Evolutionary conservation across 164 flowering plant species (phyloP).

Genomic region (Saururus chinensis): DNA sequence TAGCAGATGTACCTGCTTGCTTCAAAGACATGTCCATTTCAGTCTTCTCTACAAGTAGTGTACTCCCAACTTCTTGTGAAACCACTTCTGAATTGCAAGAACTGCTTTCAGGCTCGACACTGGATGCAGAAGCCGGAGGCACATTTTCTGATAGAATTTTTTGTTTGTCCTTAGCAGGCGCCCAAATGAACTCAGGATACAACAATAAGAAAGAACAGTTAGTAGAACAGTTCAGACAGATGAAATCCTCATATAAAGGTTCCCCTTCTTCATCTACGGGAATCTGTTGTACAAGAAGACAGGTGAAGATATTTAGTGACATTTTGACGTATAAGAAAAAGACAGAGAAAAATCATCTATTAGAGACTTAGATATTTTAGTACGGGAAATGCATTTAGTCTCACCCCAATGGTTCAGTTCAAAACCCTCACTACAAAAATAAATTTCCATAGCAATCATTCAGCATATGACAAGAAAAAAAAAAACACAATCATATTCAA

Average conservation of each 20-base stretch:
- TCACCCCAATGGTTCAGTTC: too few species aligned
- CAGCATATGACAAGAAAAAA: too few species aligned
- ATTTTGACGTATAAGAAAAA: background rate
- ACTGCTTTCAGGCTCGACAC: conserved; percentile 22
- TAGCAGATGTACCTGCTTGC: conserved; percentile 1
- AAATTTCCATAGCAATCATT: too few species aligned
- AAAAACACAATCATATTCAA: too few species aligned
- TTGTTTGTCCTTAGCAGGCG: conserved; percentile 23
- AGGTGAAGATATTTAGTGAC: background rate
- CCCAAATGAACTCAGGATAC: conserved; percentile 58
- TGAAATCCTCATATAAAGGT: conserved; percentile 82
- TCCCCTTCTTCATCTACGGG: conserved; percentile 95
- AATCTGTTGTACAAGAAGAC: conserved; percentile 32
- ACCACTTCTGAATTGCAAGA: conserved; percentile 7
- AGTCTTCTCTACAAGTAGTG: conserved; percentile 20
- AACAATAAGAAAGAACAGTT: conserved; percentile 54
- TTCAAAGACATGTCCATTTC: conserved; percentile 13
- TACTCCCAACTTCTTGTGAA: conserved; percentile 9
- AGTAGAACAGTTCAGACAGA: conserved; percentile 61
- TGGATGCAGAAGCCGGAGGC: conserved; percentile 16
- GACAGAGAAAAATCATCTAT: background rate
- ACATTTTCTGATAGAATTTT: conserved; percentile 23
- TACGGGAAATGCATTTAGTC: background rate
- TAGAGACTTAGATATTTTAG: background rate
- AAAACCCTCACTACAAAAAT: too few species aligned